These are phyloP conservation scores for Forsythia suspensa DNA, from an alignment of 257 asterid genomes.

Conservation along the genomic window DNA sequence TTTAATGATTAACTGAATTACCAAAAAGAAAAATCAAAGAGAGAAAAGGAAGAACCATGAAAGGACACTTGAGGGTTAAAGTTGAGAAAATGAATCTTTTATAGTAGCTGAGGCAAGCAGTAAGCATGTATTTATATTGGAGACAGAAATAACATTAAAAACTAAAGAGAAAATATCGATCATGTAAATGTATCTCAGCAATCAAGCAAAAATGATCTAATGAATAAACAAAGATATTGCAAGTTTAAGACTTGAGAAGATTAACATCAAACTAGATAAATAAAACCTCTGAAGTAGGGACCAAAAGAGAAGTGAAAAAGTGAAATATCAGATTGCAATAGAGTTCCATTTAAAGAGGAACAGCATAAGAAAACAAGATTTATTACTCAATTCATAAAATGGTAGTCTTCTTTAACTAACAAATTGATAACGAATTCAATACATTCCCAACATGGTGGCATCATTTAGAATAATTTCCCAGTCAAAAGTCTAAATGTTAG, in stretches of 20 bases:
- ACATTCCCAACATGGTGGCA: neutral
- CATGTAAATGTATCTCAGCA: neutral
- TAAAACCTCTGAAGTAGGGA: neutral
- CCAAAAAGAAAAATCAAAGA: neutral
- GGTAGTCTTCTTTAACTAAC: neutral
- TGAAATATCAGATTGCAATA: neutral
- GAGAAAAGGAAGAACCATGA: neutral
- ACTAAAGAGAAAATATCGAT: neutral
- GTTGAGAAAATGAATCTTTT: slow-evolving; percentile 6
- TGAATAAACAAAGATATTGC: neutral
- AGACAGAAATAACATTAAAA: neutral
- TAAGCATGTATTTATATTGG: neutral
- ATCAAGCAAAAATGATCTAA: neutral
- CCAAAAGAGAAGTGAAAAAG: neutral
- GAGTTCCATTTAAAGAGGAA: neutral
- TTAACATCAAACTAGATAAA: neutral
- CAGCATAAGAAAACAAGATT: neutral
- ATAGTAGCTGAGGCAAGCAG: neutral
- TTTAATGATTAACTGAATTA: neutral
- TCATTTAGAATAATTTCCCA: neutral
- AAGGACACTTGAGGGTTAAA: neutral
- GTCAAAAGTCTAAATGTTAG: neutral
- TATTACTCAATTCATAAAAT: neutral
- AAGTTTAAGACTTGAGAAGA: neutral
- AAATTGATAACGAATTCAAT: neutral